Base-by-base conservation (phyloP, 2,329 filamentous ascomycete species). In the Diaporthe sp. region DNA sequence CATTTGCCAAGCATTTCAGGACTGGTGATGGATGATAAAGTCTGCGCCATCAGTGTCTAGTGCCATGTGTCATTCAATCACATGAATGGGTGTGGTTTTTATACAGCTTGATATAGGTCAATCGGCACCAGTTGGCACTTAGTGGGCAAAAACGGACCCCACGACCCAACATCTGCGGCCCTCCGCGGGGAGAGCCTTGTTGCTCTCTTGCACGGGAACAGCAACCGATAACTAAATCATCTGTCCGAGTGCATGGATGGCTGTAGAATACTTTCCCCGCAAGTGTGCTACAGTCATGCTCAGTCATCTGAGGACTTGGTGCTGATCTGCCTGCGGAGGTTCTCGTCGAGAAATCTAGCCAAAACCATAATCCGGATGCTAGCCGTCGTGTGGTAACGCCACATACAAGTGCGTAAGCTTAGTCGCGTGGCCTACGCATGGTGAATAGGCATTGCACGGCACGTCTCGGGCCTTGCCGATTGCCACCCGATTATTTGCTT, bases 1-100 rank as follows among this genome's bases (percentile, higher is more conserved):
- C 25, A 19, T 5, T 7, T 55, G 65, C 65, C 65, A 55, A 70
- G 65, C 46, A 42, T 39, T 70, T 28, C 65, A 55, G 65, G 65
- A 49, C 49, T 70, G 65, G 55, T 55, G 31, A 28, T 25, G 19
- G 65, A 39, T 39, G 17, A 17, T 44, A 44, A 25, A 68, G 10
- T 39, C 34, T 25, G 34, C 46, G 34, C 46, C 65, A 46, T 51
- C 46, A 53, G 6, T 34, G 19, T 25, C 37, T 70, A 55, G 65
- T 70, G 65, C 34, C 34, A 4, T 28, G 4, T 13, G 4, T 42
- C 13, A 37, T n/a, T 70, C 22, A 70, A 70, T 70, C 65, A 70
- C 49, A 70, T 70, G 65, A 5, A 28, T 49, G 22, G 17, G 28
- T 42, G 9, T 31, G 4, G 49, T 55, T 42, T 15, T 42, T 22